These are phyloP conservation scores for Mycena metata DNA, from an alignment of 768 basidiomycete genomes.

Conservation along the genomic window DNA sequence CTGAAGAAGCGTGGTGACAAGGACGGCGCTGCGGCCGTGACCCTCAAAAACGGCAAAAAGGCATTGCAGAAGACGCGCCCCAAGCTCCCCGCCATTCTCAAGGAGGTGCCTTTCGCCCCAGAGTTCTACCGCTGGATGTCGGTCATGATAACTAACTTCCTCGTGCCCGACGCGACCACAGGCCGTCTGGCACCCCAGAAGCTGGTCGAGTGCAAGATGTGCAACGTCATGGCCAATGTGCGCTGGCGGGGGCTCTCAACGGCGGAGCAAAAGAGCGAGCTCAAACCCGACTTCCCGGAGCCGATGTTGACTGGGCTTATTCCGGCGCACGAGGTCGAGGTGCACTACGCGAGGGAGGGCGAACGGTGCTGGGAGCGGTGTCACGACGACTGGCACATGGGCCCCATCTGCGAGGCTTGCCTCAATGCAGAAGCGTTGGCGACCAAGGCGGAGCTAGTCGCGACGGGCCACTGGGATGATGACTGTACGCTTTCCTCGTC, in stretches of 20 bases:
- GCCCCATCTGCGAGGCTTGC: not conserved
- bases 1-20: not conserved
- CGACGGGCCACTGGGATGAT: not conserved
- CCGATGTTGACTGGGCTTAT: not conserved
- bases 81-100: constrained; percentile 10
- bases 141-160: constrained; percentile 1
- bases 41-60: not conserved
- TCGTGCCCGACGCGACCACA: not conserved
- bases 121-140: not conserved
- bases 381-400: not conserved
- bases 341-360: not conserved
- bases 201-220: constrained; percentile 11
- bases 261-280: not conserved
- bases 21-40: not conserved
- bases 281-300: not conserved
- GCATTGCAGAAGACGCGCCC: constrained; percentile 10
- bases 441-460: constrained; percentile 5
- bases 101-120: not conserved
- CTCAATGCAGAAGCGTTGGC: constrained; percentile 11
- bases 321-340: not conserved
- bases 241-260: not conserved
- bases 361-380: not conserved
- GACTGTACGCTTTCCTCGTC: too few species aligned
- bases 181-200: not conserved
- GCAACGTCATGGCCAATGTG: not conserved